phyloP scores from a whole-genome alignment of 176 grass and related monocot species.

The Oryza longistaminata region DNA sequence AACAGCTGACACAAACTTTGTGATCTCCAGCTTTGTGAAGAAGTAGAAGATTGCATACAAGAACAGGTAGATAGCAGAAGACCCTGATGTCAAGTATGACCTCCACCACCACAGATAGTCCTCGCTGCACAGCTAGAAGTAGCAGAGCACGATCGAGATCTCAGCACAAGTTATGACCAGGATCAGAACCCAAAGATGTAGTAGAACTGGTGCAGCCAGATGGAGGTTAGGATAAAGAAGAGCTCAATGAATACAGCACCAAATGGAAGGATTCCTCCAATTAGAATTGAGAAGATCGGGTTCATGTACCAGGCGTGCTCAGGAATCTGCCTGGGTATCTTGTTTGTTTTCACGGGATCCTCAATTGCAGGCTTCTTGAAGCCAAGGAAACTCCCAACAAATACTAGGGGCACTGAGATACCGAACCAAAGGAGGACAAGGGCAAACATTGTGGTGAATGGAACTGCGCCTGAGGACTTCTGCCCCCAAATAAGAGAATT shows the following conservation, averaged over 20 bases:
- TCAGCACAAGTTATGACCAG: slow-evolving; percentile 84
- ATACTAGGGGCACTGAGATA: slow-evolving; percentile 88
- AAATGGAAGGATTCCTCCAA: slow-evolving; percentile 86
- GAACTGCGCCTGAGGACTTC: slow-evolving; percentile 90
- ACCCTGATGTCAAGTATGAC: slow-evolving; percentile 85
- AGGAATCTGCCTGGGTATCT: slow-evolving; percentile 83
- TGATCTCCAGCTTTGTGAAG: slow-evolving; percentile 94
- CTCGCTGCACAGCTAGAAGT: slow-evolving; percentile 95
- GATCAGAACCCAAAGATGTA: slow-evolving; percentile 94
- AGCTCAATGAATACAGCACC: slow-evolving; percentile 92
- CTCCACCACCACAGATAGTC: slow-evolving; percentile 98
- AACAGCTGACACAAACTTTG: slow-evolving; percentile 71
- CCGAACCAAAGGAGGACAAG: slow-evolving; percentile 94
- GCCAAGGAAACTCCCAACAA: slow-evolving; percentile 80
- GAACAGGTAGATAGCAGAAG: slow-evolving; percentile 89
- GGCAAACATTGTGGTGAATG: slow-evolving; percentile 96
- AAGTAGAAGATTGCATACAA: slow-evolving; percentile 87
- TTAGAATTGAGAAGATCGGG: slow-evolving; percentile 76
- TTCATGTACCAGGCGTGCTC: slow-evolving; percentile 97
- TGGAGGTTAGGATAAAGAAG: slow-evolving; percentile 91
- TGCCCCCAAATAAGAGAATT: slow-evolving; percentile 87
- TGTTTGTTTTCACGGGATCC: slow-evolving; percentile 91
- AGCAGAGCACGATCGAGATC: slow-evolving; percentile 93
- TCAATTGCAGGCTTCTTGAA: slow-evolving; percentile 82
- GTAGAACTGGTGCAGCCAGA: slow-evolving; percentile 93